phyloP scores from a whole-genome alignment of 1,139 yeast species.

The Yarrowia galli region DNA sequence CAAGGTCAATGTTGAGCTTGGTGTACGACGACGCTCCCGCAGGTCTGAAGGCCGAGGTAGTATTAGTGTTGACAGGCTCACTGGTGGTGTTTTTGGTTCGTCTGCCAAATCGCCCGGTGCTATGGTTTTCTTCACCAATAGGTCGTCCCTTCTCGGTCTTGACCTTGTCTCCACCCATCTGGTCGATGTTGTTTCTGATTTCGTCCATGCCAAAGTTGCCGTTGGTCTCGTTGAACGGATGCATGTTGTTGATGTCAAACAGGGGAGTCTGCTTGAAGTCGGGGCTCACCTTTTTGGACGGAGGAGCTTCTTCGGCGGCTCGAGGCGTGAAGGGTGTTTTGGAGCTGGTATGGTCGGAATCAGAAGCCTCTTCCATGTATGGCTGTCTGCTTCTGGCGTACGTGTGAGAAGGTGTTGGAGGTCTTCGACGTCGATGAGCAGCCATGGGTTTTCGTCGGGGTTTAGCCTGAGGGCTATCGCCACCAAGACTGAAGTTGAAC shows the following conservation, averaged over 20 bases:
- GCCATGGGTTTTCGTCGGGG: not conserved
- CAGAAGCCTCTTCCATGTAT: slow-evolving; percentile 1
- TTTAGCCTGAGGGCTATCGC: not conserved
- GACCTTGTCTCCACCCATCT: slow-evolving; percentile 22
- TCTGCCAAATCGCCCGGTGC: not conserved
- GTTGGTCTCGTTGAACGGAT: slow-evolving; percentile 55
- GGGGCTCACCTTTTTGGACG: slow-evolving; percentile 14
- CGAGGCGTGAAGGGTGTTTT: slow-evolving; percentile 5
- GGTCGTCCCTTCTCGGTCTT: slow-evolving; percentile 7
- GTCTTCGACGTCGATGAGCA: not conserved
- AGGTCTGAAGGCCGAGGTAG: slow-evolving; percentile 14
- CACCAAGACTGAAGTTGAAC: slow-evolving; percentile 14
- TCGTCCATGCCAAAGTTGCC: slow-evolving; percentile 54
- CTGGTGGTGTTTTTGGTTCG: slow-evolving; percentile 4
- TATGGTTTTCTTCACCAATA: slow-evolving; percentile 4
- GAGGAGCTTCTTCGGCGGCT: not conserved
- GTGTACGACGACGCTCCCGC: slow-evolving; percentile 4
- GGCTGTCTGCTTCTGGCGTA: not conserved
- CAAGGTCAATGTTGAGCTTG: slow-evolving; percentile 23
- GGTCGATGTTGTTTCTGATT: slow-evolving; percentile 43
- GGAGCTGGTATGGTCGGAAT: not conserved
- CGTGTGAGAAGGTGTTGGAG: not conserved
- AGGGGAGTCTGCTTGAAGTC: slow-evolving; percentile 6
- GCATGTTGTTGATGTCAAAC: slow-evolving; percentile 44
- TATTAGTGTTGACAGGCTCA: slow-evolving; percentile 24